These are phyloP conservation scores for Bidens hawaiensis DNA, from an alignment of 140 eudicot genomes.

Conservation along the genomic window DNA sequence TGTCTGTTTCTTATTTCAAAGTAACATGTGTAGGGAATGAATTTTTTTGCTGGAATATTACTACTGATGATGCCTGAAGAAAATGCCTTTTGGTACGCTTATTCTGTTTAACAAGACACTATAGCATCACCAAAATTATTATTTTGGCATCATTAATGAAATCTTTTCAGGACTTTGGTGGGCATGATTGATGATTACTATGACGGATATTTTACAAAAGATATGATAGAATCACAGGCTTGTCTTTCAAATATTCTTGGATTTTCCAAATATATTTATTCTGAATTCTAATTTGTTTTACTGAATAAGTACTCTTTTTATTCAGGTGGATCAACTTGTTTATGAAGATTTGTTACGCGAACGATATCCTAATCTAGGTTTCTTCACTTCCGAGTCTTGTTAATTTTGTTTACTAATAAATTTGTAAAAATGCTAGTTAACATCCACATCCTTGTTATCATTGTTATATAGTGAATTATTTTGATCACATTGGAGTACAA, in stretches of 20 bases:
- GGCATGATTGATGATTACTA: conserved; percentile 89
- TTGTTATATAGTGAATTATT: conserved; percentile 65
- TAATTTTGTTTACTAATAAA: not conserved
- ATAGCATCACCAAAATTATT: not conserved
- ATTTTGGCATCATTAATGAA: conserved; percentile 2
- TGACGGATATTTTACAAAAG: conserved; percentile 83
- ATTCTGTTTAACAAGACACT: conserved; percentile 1
- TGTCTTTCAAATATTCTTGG: not conserved
- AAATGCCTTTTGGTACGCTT: conserved; percentile 86
- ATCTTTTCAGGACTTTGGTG: conserved; percentile 79
- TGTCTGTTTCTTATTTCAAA: no score
- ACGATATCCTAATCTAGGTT: conserved; percentile 91
- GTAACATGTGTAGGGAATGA: conserved; percentile 96
- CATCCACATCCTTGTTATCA: no score
- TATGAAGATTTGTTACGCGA: conserved; percentile 95
- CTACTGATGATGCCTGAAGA: conserved; percentile 99
- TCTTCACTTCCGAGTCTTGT: conserved; percentile 19
- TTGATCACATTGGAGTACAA: conserved; percentile 86
- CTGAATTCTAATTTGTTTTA: not conserved
- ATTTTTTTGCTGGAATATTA: conserved; percentile 91
- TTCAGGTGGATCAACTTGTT: conserved; percentile 97
- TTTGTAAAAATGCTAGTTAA: conserved; percentile 17
- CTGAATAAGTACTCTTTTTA: conserved; percentile 10
- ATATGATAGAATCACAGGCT: conserved; percentile 96
- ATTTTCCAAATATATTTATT: not conserved